phyloP scores from a whole-genome alignment of 2,329 filamentous ascomycete genomes.

The Alternaria angustiovoidea region DNA sequence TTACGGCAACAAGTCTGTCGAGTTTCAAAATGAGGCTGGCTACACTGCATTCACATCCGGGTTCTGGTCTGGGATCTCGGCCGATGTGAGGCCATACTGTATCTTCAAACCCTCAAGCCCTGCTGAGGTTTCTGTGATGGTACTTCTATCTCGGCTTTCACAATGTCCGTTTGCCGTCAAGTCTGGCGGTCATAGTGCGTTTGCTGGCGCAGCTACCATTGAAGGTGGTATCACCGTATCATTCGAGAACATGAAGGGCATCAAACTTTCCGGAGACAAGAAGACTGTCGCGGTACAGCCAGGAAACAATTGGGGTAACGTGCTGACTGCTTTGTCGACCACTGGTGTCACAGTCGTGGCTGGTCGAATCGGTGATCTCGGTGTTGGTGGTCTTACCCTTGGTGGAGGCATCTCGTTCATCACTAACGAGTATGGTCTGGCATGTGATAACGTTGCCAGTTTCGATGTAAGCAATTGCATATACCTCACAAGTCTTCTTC shows the following conservation, averaged over 20 bases:
- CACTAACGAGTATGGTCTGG: constrained; percentile 24
- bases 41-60: constrained; percentile 22
- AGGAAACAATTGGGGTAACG: constrained; percentile 46
- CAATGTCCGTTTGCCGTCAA: constrained; percentile 53
- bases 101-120: constrained; percentile 31
- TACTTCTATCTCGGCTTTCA: constrained; percentile 20
- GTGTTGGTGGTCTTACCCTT: constrained; percentile 43
- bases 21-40: constrained; percentile 2
- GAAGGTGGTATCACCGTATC: constrained; percentile 55
- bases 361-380: constrained; percentile 41
- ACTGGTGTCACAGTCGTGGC: constrained; percentile 34
- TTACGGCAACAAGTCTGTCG: constrained; percentile 23
- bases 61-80: constrained; percentile 36
- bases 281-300: constrained; percentile 38
- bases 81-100: constrained; percentile 28
- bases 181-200: constrained; percentile 53
- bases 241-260: constrained; percentile 42
- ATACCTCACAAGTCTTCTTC: too few species aligned
- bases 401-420: constrained; percentile 37
- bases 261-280: constrained; percentile 35
- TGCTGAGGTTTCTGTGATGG: constrained; percentile 20
- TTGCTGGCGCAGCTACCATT: constrained; percentile 53
- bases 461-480: constrained; percentile 12
- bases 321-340: constrained; percentile 32
- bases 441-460: constrained; percentile 31